phyloP scores from a whole-genome alignment of 257 asterid genomes.

The Agastache rugosa region DNA sequence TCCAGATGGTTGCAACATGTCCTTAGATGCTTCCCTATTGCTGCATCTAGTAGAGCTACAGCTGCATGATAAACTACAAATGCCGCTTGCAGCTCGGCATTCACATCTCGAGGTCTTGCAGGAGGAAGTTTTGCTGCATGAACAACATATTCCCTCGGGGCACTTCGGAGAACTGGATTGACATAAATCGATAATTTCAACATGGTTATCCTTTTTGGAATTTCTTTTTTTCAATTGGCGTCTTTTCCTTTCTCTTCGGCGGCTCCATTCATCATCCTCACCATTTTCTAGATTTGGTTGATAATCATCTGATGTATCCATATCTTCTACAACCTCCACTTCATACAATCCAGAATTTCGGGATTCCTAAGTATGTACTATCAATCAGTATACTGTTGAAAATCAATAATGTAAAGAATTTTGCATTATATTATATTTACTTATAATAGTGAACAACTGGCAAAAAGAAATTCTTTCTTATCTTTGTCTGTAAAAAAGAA shows the following conservation, averaged over 20 bases:
- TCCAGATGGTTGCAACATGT: conserved; percentile 28
- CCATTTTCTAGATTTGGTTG: conserved; percentile 30
- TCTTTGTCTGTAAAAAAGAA: not conserved
- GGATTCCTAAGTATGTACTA: conserved; percentile 48
- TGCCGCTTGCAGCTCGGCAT: conserved; percentile 68
- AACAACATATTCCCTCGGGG: conserved; percentile 55
- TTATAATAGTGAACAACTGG: no score
- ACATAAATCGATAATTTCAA: conserved; percentile 40
- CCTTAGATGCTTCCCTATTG: conserved; percentile 48
- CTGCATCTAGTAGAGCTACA: conserved; percentile 70
- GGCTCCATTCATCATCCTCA: conserved; percentile 53
- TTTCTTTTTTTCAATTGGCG: conserved; percentile 46
- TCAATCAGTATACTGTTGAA: not conserved
- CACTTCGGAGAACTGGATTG: not conserved
- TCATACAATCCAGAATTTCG: conserved; percentile 59
- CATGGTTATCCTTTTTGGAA: conserved; percentile 37
- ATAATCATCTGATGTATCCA: conserved; percentile 83
- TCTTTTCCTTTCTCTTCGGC: conserved; percentile 43
- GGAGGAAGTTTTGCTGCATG: conserved; percentile 68
- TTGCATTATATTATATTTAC: no score
- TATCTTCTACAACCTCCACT: conserved; percentile 60
- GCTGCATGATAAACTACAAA: conserved; percentile 60
- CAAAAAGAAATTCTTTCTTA: not conserved
- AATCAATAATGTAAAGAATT: not conserved
- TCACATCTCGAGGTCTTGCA: conserved; percentile 87